Conservation (phyloP, 2,329 filamentous ascomycete genomes). For the Teratosphaeria pseudoeucalypti region DNA sequence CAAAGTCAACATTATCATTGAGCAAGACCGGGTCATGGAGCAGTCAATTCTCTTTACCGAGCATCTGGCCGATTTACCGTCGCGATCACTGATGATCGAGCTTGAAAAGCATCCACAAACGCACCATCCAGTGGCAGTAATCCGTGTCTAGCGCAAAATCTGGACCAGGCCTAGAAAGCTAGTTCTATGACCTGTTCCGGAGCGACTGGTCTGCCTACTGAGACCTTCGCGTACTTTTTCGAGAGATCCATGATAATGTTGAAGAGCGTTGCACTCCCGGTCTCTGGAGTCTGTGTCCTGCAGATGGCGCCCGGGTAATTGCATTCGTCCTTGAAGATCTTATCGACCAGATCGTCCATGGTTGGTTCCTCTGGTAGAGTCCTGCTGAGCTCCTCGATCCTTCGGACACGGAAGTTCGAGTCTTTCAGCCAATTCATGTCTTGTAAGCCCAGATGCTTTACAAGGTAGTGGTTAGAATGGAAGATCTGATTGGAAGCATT, state of each 20-base stretch:
- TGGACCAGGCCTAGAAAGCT: slow-evolving; percentile 2
- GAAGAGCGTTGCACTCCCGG: slow-evolving; percentile 24
- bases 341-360: slow-evolving; percentile 8
- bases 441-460: slow-evolving; percentile 27
- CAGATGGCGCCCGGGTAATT: slow-evolving; percentile 30
- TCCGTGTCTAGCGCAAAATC: too few species aligned
- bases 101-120: background rate
- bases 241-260: slow-evolving; percentile 30
- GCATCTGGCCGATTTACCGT: too few species aligned
- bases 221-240: slow-evolving; percentile 19
- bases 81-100: too few species aligned
- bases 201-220: slow-evolving; percentile 23
- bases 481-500: slow-evolving; percentile 27
- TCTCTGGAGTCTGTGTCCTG: slow-evolving; percentile 16
- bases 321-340: slow-evolving; percentile 31
- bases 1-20: too few species aligned
- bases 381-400: slow-evolving; percentile 26
- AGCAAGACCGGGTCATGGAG: too few species aligned
- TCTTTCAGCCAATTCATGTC: slow-evolving; percentile 36
- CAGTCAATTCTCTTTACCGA: too few species aligned
- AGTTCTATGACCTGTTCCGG: slow-evolving; percentile 20
- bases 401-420: slow-evolving; percentile 26
- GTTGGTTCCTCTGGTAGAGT: slow-evolving; percentile 6
- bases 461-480: slow-evolving; percentile 36
- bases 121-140: background rate